phyloP scores from a whole-genome alignment of 2,329 filamentous ascomycete genomes.

The Lanzia echinophila region DNA sequence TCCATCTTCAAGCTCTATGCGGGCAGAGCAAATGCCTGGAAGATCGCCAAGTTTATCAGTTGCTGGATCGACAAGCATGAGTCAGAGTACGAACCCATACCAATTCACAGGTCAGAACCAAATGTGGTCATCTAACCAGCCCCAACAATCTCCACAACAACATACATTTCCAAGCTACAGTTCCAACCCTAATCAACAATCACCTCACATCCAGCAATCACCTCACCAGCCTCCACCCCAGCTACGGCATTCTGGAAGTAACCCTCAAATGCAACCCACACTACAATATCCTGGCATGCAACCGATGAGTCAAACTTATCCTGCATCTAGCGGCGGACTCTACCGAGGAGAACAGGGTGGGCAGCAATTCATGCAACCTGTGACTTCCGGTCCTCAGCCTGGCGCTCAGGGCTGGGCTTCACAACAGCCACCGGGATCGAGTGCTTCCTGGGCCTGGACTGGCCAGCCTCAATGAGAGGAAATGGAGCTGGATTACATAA shows the following conservation, averaged over 20 bases:
- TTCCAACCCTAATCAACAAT: slow-evolving; percentile 7
- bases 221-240: slow-evolving; percentile 53
- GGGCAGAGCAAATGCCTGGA: slow-evolving; percentile 52
- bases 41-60: slow-evolving; percentile 56
- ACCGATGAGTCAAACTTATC: slow-evolving; percentile 52
- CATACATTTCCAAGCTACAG: slow-evolving; percentile 7
- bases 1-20: slow-evolving; percentile 52
- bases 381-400: slow-evolving; percentile 34
- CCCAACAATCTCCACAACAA: slow-evolving; percentile 58
- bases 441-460: slow-evolving; percentile 27
- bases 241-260: slow-evolving; percentile 49
- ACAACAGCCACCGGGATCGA: slow-evolving; percentile 25
- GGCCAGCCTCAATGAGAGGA: slow-evolving; percentile 23
- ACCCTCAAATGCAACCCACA: slow-evolving; percentile 49
- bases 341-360: slow-evolving; percentile 57
- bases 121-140: slow-evolving; percentile 57
- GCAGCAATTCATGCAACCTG: slow-evolving; percentile 61
- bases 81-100: slow-evolving; percentile 42
- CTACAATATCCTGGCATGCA: slow-evolving; percentile 60
- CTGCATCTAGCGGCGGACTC: slow-evolving; percentile 46
- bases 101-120: slow-evolving; percentile 55
- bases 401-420: slow-evolving; percentile 29
- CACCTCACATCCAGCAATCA: slow-evolving; percentile 54
- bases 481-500: slow-evolving; percentile 17
- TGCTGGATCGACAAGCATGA: slow-evolving; percentile 47